Evolutionary conservation across 2,329 filamentous ascomycete species (phyloP).

Genomic region (Fusarium sp.): DNA sequence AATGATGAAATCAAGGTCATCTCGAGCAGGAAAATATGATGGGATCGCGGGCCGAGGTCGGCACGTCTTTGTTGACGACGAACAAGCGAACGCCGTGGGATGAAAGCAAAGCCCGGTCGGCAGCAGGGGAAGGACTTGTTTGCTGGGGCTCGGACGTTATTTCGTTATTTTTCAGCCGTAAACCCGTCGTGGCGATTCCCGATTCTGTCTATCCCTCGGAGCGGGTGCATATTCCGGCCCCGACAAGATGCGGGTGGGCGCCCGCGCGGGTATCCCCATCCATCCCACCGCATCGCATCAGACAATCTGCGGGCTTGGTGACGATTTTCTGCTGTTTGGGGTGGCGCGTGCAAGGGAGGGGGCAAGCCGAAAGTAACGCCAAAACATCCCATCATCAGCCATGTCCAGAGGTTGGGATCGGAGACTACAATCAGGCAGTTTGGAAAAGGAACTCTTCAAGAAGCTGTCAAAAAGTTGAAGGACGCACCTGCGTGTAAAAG

Average conservation of each 20-base stretch:
- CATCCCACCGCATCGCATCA: slow-evolving; percentile 9
- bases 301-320: slow-evolving; percentile 22
- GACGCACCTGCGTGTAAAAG: not conserved
- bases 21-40: not conserved
- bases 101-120: not conserved
- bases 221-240: slow-evolving; percentile 7
- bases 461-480: not conserved
- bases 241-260: not conserved
- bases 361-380: slow-evolving; percentile 18
- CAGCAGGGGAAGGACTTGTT: not conserved
- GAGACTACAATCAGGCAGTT: not conserved
- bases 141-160: slow-evolving; percentile 8
- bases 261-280: not conserved
- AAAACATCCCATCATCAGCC: slow-evolving; percentile 4
- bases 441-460: not conserved
- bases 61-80: not conserved
- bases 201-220: slow-evolving; percentile 16
- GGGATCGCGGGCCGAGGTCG: not conserved
- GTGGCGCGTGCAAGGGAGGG: slow-evolving; percentile 23
- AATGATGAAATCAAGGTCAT: not conserved
- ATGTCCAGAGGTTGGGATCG: not conserved
- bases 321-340: slow-evolving; percentile 26
- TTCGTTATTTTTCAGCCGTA: slow-evolving; percentile 17
- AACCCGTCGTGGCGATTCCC: not conserved
- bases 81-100: not conserved